Evolutionary conservation across 345 rosid genomes (phyloP), one percentile per base, ranked within the genome.

Genomic region (Acer yangbiense): DNA sequence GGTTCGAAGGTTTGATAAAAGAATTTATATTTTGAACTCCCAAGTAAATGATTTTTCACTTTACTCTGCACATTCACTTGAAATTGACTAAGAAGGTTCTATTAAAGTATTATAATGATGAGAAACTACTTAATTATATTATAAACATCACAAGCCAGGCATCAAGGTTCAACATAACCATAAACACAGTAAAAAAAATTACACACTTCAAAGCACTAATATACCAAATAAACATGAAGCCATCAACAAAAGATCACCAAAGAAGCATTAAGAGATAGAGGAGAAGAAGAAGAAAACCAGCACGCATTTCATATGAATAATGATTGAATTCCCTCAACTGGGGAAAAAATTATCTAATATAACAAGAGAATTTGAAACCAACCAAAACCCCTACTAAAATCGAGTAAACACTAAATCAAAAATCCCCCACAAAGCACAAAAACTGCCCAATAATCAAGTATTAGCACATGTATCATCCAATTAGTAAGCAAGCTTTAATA

Each of bases 281-380:
- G 2, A 46, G 50, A 11, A 46, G 50, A 11, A 9, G 50, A 46
- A 46, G 4, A 66, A 35, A 61, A 6, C 9, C 2, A 58, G 20
- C 16, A 18, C 9, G 14, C 39, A 60, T 32, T 20, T 39, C 68
- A 41, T n/a, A 76, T 25, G 1, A 72, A 68, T 64, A 64, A 80
- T 76, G 58, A 68, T 44, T 12, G 8, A 65, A 50, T 66, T 54
- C 20, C 68, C 63, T 77, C 66, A 18, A 73, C 3, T 23, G 39
- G 60, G 65, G 79, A 39, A n/a, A 27, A 18, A 50, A 7, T 62
- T 29, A 73, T 41, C 13, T 1, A 43, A 76, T 41, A 35, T 29
- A 72, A 75, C 6, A 66, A 68, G n/a, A 29, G 63, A 75, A 82
- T 52, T 62, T 63, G 54, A 62, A 41, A 75, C 41, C 60, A 75